Percentiles rank a stretch among this genome's conserved stretches.
phyloP scores from a whole-genome alignment of 495 filamentous ascomycete species.

The Alectoria sarmentosa region DNA sequence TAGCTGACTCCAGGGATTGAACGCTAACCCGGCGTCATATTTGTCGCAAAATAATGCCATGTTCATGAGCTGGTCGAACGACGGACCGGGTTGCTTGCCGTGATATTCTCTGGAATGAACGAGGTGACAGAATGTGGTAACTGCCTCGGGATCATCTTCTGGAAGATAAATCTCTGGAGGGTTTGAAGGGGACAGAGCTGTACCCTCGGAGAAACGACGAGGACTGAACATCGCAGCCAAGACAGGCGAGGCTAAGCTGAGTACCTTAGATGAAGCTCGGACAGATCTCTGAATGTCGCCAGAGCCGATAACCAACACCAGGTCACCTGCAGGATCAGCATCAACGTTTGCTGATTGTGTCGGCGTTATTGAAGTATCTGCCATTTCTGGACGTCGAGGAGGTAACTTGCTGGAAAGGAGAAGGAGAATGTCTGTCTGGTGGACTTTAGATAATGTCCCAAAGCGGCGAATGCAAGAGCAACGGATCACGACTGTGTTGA shows the following conservation, averaged over 20 bases:
- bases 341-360: background rate
- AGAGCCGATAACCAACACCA: background rate
- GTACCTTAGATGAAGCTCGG: slow-evolving; percentile 26
- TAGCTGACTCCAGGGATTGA: slow-evolving; percentile 23
- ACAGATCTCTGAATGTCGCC: slow-evolving; percentile 7
- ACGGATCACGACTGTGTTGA: too few relatives aligned
- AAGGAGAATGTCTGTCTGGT: background rate
- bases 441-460: too few relatives aligned
- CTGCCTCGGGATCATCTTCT: slow-evolving; percentile 16
- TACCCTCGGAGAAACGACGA: slow-evolving; percentile 15
- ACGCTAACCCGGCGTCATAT: slow-evolving; percentile 19
- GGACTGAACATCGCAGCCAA: slow-evolving; percentile 28
- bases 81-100: background rate
- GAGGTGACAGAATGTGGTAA: slow-evolving; percentile 21
- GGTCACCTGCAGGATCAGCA: slow-evolving; percentile 8
- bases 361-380: background rate
- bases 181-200: background rate
- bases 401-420: background rate
- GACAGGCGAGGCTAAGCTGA: slow-evolving; percentile 24
- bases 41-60: slow-evolving; percentile 22
- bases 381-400: background rate
- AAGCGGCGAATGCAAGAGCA: too few relatives aligned
- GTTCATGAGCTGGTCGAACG: background rate
- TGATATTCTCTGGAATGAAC: slow-evolving; percentile 22
- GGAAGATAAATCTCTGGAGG: slow-evolving; percentile 18